Evolutionary conservation across 2,329 filamentous ascomycete genomes (phyloP), one percentile per base, ranked within the genome.

Genomic region (Plectosphaerella plurivora): DNA sequence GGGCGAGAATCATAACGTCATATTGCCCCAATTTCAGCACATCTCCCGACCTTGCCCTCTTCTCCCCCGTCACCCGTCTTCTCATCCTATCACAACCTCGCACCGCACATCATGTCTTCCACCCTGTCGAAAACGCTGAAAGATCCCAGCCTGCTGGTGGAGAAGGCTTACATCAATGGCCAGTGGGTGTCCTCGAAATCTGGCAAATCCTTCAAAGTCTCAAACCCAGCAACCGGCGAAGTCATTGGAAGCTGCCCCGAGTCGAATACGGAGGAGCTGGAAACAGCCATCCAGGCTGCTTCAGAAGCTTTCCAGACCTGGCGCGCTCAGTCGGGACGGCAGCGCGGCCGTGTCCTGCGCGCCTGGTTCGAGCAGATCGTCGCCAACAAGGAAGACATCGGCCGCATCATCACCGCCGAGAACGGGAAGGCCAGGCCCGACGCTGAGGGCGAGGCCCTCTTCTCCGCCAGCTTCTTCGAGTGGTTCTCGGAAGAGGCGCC

Each of bases 221-320:
- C 73, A 57, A 86, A 91, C 65, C 88, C 88, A 9, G 82, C 85
- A 3, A 83, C 83, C 12, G 83, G 82, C 55, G 77, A 82, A 60
- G 63, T 82, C 42, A 88, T 91, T 59, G 86, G 84, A 51, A 84
- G 77, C 33, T 85, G 84, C 64, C 86, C 88, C 37, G 87, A 91
- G 63, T 87, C 88, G 71, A 76, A 79, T 59, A 73, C 74, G 50
- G 72, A 77, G 55, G 88, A 91, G 63, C 82, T 82, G 15, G 75
- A 86, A 59, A 73, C 75, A 47, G 88, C 88, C 60, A 89, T 91
- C 57, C 71, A 82, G 55, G 84, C 85, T 18, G 87, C 88, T 7
- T 73, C 77, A 2, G 77, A 77, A 3, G 87, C 88, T 0, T 74
- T 86, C 45, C 76, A 76, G 5, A 67, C 71, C 8, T 86, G 83